Conservation (phyloP, 768 basidiomycete genomes). For the Tephrocybe sp. region DNA sequence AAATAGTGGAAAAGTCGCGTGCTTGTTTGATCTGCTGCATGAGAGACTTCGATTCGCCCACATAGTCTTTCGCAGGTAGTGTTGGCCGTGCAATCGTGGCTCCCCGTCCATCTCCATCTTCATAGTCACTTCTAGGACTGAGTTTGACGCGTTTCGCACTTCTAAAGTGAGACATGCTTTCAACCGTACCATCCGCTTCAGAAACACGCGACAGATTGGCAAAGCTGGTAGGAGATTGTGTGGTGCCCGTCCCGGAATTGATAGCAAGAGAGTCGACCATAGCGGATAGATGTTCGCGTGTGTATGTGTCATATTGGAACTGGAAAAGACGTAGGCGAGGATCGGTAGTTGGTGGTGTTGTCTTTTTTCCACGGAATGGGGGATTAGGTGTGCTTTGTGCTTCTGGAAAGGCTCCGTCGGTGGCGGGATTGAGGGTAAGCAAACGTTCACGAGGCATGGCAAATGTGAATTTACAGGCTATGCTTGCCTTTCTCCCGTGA, state of each 20-base stretch:
- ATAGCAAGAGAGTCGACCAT: slow-evolving; percentile 94
- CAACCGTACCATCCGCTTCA: slow-evolving; percentile 36
- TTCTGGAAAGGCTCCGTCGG: slow-evolving; percentile 37
- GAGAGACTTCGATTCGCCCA: slow-evolving; percentile 71
- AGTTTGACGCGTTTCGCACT: slow-evolving; percentile 81
- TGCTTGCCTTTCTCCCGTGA: slow-evolving; percentile 41
- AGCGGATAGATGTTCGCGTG: slow-evolving; percentile 88
- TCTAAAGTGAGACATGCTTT: slow-evolving; percentile 52
- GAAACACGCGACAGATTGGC: slow-evolving; percentile 45
- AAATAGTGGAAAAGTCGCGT: slow-evolving; percentile 74
- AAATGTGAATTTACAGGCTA: slow-evolving; percentile 74
- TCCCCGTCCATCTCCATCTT: slow-evolving; percentile 44
- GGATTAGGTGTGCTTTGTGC: slow-evolving; percentile 62
- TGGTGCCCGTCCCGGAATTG: slow-evolving; percentile 53
- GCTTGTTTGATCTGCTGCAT: slow-evolving; percentile 82
- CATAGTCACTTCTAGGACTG: slow-evolving; percentile 62
- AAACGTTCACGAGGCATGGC: slow-evolving; percentile 44
- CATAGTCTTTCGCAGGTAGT: slow-evolving; percentile 58
- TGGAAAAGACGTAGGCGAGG: slow-evolving; percentile 85
- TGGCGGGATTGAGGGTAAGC: slow-evolving; percentile 25
- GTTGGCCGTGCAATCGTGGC: slow-evolving; percentile 49
- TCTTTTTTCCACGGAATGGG: slow-evolving; percentile 23
- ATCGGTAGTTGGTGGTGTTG: slow-evolving; percentile 51
- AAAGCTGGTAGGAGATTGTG: slow-evolving; percentile 45
- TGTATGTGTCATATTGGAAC: slow-evolving; percentile 95